These are phyloP conservation scores for Gamarada debralockiae DNA, from an alignment of 495 filamentous ascomycete genomes.

Conservation along the genomic window DNA sequence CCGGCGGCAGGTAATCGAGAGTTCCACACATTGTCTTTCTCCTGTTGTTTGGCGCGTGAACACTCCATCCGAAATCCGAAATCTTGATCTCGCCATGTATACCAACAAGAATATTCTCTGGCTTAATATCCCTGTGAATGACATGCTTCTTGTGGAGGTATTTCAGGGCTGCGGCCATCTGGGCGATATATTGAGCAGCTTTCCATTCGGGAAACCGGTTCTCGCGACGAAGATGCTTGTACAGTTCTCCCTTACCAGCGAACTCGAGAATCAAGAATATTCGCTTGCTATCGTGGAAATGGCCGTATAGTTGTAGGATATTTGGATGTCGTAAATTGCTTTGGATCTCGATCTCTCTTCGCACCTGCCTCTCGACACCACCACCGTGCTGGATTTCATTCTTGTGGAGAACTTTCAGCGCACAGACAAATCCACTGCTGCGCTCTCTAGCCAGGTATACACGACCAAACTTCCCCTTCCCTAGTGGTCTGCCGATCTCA, in stretches of 20 bases:
- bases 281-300: slow-evolving; percentile 95
- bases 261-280: slow-evolving; percentile 97
- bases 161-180: slow-evolving; percentile 90
- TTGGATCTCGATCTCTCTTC: slow-evolving; percentile 97
- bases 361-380: slow-evolving; percentile 89
- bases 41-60: slow-evolving; percentile 93
- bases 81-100: slow-evolving; percentile 99
- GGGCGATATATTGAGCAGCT: slow-evolving; percentile 95
- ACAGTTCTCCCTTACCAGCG: slow-evolving; percentile 91
- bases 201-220: slow-evolving; percentile 91
- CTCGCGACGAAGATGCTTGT: slow-evolving; percentile 91
- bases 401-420: slow-evolving; percentile 95
- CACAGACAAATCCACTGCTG: slow-evolving; percentile 87
- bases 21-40: slow-evolving; percentile 96
- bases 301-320: slow-evolving; percentile 88
- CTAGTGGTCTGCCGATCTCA: slow-evolving; percentile 92
- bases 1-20: slow-evolving; percentile 92
- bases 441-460: slow-evolving; percentile 95
- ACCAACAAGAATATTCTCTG: slow-evolving; percentile 95
- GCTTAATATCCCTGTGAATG: slow-evolving; percentile 98
- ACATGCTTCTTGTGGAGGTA: slow-evolving; percentile 98
- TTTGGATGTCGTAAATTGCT: slow-evolving; percentile 94
- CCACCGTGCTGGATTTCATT: slow-evolving; percentile 81
- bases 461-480: slow-evolving; percentile 96
- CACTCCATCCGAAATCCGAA: slow-evolving; percentile 97